These are phyloP conservation scores for Litsea cubeba DNA, from an alignment of 164 flowering plant genomes.

Conservation along the genomic window DNA sequence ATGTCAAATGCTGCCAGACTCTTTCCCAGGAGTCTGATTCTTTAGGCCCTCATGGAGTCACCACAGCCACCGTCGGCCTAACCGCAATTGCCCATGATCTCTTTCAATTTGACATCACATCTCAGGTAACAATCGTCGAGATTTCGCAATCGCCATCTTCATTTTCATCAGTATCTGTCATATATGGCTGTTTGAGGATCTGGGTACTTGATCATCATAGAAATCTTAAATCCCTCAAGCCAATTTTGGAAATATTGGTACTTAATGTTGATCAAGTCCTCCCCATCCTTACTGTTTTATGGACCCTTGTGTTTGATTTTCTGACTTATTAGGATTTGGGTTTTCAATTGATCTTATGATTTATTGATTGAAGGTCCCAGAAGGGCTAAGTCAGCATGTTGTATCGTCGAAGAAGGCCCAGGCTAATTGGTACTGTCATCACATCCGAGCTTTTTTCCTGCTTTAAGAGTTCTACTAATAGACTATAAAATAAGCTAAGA, in stretches of 20 bases:
- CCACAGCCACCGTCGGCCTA: constrained; percentile 48
- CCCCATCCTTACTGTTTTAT: neutral
- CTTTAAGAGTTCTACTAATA: neutral
- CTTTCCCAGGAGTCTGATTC: constrained; percentile 25
- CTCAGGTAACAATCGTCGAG: constrained; percentile 40
- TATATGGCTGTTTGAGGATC: neutral
- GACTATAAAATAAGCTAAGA: no score
- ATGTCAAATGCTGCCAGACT: constrained; percentile 37
- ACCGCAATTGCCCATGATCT: constrained; percentile 80
- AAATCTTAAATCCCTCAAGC: neutral
- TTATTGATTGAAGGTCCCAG: constrained; percentile 59
- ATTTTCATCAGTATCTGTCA: neutral
- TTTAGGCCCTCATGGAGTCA: constrained; percentile 50
- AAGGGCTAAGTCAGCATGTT: constrained; percentile 61
- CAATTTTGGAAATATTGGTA: neutral
- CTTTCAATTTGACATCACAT: constrained; percentile 64
- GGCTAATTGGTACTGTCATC: constrained; percentile 62
- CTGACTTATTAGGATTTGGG: neutral
- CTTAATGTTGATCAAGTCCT: neutral
- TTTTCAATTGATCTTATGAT: neutral
- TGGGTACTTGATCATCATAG: neutral
- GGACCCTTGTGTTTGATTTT: no score
- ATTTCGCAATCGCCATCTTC: neutral
- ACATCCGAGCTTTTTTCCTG: neutral
- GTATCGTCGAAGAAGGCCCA: constrained; percentile 84